These are phyloP conservation scores for Beauveria rudraprayagi DNA, from an alignment of 2,329 filamentous ascomycete species.

Conservation along the genomic window DNA sequence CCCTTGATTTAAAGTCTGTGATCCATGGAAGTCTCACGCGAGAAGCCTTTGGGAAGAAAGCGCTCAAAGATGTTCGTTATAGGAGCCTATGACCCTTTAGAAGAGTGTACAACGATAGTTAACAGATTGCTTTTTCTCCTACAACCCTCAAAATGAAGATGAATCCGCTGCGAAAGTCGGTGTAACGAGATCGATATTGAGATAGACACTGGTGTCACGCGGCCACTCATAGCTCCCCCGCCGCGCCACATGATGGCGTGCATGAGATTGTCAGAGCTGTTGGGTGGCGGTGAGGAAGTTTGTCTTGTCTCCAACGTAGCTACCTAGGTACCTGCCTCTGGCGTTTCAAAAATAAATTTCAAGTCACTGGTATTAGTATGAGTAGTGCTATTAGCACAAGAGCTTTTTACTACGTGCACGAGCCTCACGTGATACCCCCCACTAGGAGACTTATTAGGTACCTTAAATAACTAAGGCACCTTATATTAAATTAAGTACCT, in stretches of 20 bases:
- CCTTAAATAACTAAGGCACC: too few relatives aligned
- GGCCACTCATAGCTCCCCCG: not conserved
- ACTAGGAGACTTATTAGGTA: too few relatives aligned
- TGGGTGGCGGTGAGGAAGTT: not conserved
- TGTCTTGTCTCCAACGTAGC: too few relatives aligned
- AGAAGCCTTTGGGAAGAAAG: not conserved
- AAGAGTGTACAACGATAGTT: constrained; percentile 7
- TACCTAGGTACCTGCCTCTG: too few relatives aligned
- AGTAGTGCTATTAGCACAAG: too few relatives aligned
- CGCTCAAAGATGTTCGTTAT: not conserved
- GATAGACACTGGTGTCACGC: not conserved
- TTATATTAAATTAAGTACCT: too few relatives aligned
- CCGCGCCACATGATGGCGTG: not conserved
- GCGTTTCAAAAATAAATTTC: too few relatives aligned
- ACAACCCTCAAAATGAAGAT: not conserved
- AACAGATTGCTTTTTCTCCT: constrained; percentile 2
- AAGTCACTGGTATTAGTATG: too few relatives aligned
- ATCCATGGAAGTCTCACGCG: not conserved
- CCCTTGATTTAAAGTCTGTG: not conserved
- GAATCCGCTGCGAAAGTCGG: not conserved
- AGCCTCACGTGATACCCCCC: too few relatives aligned
- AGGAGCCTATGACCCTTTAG: not conserved
- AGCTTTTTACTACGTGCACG: too few relatives aligned
- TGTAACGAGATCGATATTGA: not conserved
- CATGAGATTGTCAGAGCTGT: not conserved